Percentiles rank a stretch among this genome's conserved stretches.
Evolutionary conservation across 352 stramenopile species (phyloP).

Genomic region (Phytophthora crassamura): DNA sequence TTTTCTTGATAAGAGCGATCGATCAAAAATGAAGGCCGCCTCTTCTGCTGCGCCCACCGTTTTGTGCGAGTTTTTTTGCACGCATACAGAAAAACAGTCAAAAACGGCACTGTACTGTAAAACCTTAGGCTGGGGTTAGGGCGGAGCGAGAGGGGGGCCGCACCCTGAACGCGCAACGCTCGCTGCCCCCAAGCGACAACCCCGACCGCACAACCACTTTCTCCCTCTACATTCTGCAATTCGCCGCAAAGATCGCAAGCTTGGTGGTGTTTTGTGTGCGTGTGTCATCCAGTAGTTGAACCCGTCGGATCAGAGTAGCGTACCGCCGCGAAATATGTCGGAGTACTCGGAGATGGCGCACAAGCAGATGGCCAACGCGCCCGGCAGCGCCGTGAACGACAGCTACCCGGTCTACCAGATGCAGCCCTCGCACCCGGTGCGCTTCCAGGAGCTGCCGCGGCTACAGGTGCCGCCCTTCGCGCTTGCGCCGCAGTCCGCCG

Average conservation of each 20-base stretch:
- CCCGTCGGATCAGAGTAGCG: slow-evolving; percentile 13
- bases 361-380: slow-evolving; percentile 45
- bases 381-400: slow-evolving; percentile 33
- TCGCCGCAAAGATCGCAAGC: slow-evolving; percentile 52
- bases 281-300: slow-evolving; percentile 20
- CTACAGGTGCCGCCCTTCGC: slow-evolving; percentile 69
- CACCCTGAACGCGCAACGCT: slow-evolving; percentile 19
- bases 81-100: slow-evolving; percentile 26
- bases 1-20: too few relatives aligned
- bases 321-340: slow-evolving; percentile 27
- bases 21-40: not conserved
- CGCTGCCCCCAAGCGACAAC: slow-evolving; percentile 11
- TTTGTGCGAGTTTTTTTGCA: slow-evolving; percentile 18
- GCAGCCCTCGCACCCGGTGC: slow-evolving; percentile 27
- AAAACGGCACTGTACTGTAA: slow-evolving; percentile 31
- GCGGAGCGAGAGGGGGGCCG: slow-evolving; percentile 22
- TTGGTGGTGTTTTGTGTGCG: not conserved
- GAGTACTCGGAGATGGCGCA: slow-evolving; percentile 43
- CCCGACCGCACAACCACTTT: slow-evolving; percentile 35
- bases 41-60: slow-evolving; percentile 15
- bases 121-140: slow-evolving; percentile 29
- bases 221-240: slow-evolving; percentile 49
- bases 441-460: slow-evolving; percentile 72
- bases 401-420: slow-evolving; percentile 31
- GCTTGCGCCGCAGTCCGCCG: slow-evolving; percentile 52